These are phyloP conservation scores for Wickerhamomyces rabaulensis DNA, from an alignment of 805 yeast species.

Conservation along the genomic window DNA sequence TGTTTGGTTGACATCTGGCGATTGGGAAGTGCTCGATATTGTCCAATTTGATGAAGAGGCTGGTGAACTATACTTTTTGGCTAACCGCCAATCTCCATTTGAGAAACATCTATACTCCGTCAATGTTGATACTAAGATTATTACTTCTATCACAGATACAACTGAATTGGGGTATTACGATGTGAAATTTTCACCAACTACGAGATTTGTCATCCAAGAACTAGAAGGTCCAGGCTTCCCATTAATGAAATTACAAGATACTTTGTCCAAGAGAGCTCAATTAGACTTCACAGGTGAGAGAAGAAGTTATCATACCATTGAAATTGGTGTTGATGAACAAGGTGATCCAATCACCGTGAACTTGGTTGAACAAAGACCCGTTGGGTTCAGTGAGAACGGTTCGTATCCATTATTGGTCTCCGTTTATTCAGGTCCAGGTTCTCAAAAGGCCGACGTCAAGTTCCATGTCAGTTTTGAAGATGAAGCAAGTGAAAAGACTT, in stretches of 20 bases:
- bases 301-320: slow-evolving; percentile 17
- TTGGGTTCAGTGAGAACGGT: slow-evolving; percentile 38
- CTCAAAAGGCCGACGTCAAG: slow-evolving; percentile 46
- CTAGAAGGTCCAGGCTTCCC: slow-evolving; percentile 22
- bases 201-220: slow-evolving; percentile 43
- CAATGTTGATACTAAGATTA: slow-evolving; percentile 27
- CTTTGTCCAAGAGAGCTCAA: slow-evolving; percentile 4
- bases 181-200: slow-evolving; percentile 51
- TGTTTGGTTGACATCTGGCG: slow-evolving; percentile 37
- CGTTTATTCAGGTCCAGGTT: slow-evolving; percentile 81
- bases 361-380: slow-evolving; percentile 60
- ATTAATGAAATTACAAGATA: slow-evolving; percentile 9
- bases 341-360: slow-evolving; percentile 32
- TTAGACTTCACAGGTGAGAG: slow-evolving; percentile 16
- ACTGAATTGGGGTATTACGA: slow-evolving; percentile 40
- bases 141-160: slow-evolving; percentile 26
- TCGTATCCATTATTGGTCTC: slow-evolving; percentile 63
- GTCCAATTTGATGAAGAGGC: slow-evolving; percentile 40
- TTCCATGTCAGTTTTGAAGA: slow-evolving; percentile 54
- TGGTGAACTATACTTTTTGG: slow-evolving; percentile 47
- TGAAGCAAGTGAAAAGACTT: slow-evolving; percentile 47
- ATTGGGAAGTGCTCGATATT: slow-evolving; percentile 48
- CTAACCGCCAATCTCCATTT: slow-evolving; percentile 47
- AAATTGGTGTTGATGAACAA: slow-evolving; percentile 15
- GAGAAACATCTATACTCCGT: slow-evolving; percentile 54